Percentiles rank a stretch among this genome's conserved stretches.
These are phyloP conservation scores for Huiozyma naganishii DNA, from an alignment of 805 yeast genomes.

Conservation along the genomic window DNA sequence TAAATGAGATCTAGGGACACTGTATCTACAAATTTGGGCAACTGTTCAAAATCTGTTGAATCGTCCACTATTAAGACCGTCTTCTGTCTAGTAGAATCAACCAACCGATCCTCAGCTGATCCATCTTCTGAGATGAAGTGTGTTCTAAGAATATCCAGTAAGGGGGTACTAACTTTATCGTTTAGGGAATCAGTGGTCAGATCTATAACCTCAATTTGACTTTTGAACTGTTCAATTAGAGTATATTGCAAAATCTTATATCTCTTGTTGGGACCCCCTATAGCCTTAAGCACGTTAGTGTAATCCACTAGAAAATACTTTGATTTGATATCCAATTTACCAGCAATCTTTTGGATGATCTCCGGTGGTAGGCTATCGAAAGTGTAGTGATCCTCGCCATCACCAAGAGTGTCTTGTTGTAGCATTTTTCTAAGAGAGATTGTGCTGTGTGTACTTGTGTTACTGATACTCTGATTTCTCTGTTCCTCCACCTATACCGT, in stretches of 20 bases:
- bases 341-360: slow-evolving; percentile 6
- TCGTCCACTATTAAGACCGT: not conserved
- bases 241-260: not conserved
- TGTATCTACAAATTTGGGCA: not conserved
- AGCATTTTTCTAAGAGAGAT: no score
- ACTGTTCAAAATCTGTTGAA: not conserved
- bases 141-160: not conserved
- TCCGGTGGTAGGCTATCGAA: slow-evolving; percentile 4
- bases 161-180: not conserved
- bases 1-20: not conserved
- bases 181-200: not conserved
- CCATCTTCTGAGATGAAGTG: not conserved
- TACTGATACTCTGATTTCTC: no score
- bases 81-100: not conserved
- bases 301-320: slow-evolving; percentile 6
- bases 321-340: slow-evolving; percentile 4
- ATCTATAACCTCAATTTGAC: not conserved
- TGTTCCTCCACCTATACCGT: no score
- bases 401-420: no score
- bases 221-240: slow-evolving; percentile 1
- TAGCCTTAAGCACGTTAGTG: slow-evolving; percentile 5
- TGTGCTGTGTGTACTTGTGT: no score
- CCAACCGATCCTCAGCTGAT: not conserved
- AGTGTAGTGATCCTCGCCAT: not conserved
- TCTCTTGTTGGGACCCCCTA: not conserved